Evolutionary conservation across 495 filamentous ascomycete species (phyloP).

Genomic region (Aspergillus sclerotioniger): DNA sequence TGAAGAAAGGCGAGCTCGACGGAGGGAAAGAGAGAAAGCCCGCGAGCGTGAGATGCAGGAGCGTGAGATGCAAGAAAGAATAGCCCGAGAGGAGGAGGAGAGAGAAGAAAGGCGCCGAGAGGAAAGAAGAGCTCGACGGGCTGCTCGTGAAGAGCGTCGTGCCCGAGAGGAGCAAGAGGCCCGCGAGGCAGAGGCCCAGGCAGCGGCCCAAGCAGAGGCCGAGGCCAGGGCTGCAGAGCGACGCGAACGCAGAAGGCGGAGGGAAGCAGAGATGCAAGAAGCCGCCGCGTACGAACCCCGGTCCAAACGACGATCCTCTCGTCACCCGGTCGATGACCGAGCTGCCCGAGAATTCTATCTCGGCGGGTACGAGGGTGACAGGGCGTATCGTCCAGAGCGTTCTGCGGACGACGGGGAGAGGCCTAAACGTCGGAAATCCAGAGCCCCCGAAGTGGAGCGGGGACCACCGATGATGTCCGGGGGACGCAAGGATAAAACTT

Average conservation of each 20-base stretch:
- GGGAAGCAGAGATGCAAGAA: conserved; percentile 38
- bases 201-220: conserved; percentile 25
- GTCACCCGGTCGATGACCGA: conserved; percentile 29
- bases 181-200: conserved; percentile 42
- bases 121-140: conserved; percentile 44
- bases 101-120: conserved; percentile 43
- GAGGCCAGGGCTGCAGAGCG: conserved; percentile 42
- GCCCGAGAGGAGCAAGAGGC: conserved; percentile 49
- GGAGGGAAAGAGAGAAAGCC: conserved; percentile 40
- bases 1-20: conserved; percentile 43
- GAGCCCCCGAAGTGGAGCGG: conserved; percentile 17
- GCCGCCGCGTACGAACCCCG: conserved; percentile 25
- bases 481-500: conserved; percentile 52
- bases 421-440: conserved; percentile 33
- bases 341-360: conserved; percentile 17
- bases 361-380: conserved; percentile 24
- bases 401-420: conserved; percentile 29
- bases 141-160: conserved; percentile 49
- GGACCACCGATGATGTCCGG: conserved; percentile 29
- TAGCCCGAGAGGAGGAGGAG: conserved; percentile 49
- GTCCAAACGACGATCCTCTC: conserved; percentile 32
- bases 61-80: conserved; percentile 41
- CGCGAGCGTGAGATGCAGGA: conserved; percentile 37
- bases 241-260: conserved; percentile 38
- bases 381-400: conserved; percentile 24